These are phyloP conservation scores for Penicillium sclerotiorum DNA, from an alignment of 2,329 filamentous ascomycete genomes.

Conservation along the genomic window DNA sequence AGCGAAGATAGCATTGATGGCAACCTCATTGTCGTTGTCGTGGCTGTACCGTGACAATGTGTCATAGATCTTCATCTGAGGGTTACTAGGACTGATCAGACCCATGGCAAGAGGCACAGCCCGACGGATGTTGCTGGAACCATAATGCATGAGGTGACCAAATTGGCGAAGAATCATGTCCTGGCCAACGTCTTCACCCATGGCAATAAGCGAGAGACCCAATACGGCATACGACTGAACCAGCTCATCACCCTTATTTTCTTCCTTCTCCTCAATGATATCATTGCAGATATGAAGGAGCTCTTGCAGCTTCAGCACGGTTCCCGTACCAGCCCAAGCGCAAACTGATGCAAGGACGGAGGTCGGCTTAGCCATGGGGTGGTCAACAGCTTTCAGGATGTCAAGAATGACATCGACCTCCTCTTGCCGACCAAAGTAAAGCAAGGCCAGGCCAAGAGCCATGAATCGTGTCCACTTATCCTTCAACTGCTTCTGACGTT, in stretches of 20 bases:
- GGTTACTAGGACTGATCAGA: constrained; percentile 94
- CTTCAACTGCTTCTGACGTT: constrained; percentile 84
- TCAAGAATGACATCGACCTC: constrained; percentile 98
- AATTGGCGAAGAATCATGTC: constrained; percentile 99
- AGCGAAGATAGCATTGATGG: constrained; percentile 97
- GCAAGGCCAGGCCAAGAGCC: constrained; percentile 84
- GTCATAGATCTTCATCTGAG: constrained; percentile 99
- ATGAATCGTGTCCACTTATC: constrained; percentile 99
- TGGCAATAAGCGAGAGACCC: constrained; percentile 89
- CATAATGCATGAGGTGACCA: constrained; percentile 98
- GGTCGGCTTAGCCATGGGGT: constrained; percentile 96
- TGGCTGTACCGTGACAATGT: constrained; percentile 96
- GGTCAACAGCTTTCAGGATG: constrained; percentile 93
- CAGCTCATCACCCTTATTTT: constrained; percentile 93
- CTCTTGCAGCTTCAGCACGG: constrained; percentile 95
- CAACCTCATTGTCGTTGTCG: constrained; percentile 97
- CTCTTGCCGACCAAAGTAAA: constrained; percentile 96
- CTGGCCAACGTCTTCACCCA: constrained; percentile 98
- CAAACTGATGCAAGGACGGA: constrained; percentile 94
- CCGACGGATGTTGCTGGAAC: constrained; percentile 94
- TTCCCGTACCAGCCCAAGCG: constrained; percentile 96
- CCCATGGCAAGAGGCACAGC: constrained; percentile 96
- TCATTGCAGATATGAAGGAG: constrained; percentile 98
- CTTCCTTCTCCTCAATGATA: constrained; percentile 89
- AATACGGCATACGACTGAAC: constrained; percentile 95